Evolutionary conservation across 2,329 filamentous ascomycete species (phyloP), one percentile per base, ranked within the genome.

Genomic region (Ascochyta rabiei): DNA sequence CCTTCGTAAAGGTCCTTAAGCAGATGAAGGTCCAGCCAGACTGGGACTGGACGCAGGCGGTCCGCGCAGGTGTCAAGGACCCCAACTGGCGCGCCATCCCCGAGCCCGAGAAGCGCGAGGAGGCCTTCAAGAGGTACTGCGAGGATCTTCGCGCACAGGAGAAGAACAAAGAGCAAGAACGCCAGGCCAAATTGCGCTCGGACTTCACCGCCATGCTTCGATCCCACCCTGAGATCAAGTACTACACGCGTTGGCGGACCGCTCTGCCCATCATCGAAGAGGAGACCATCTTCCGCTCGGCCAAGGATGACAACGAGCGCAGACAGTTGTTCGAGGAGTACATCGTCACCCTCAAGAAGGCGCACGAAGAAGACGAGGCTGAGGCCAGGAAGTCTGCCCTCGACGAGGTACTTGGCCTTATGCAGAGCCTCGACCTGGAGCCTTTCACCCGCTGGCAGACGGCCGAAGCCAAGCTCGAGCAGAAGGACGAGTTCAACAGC

Each of bases 121-220:
- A 87, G 62, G 91, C 92, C 16, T 99, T 97, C 76, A 91, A 96
- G 78, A 96, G 96, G 79, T 99, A 95, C 80, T 91, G 91, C 73
- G 84, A 91, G 67, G 91, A 98, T 74, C 85, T 96, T 76, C 86
- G 95, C 64, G 82, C 89, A 64, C 91, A 97, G 79, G 95, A 99
- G 79, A 95, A 96, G 80, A 91, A 96, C 75, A 89, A 90, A 65
- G 93, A 93, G 71, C 93, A 96, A 77, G 93, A 98, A 78, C 89
- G 95, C 72, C 83, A 96, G 75, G 84, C 90, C 67, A 98, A 97
- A 80, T 83, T 98, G 70, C 90, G 92, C 69, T 84, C 90, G 75
- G 95, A 98, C 81, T 99, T 99, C 76, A 89, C 89, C 64, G 93
- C 88, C 50, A 99, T 99, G 95, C 84, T 99, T 63, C 91, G 89